Percentiles rank a stretch among this genome's conserved stretches.
phyloP scores from a whole-genome alignment of 345 rosid genomes.

The Sisymbrium irio region DNA sequence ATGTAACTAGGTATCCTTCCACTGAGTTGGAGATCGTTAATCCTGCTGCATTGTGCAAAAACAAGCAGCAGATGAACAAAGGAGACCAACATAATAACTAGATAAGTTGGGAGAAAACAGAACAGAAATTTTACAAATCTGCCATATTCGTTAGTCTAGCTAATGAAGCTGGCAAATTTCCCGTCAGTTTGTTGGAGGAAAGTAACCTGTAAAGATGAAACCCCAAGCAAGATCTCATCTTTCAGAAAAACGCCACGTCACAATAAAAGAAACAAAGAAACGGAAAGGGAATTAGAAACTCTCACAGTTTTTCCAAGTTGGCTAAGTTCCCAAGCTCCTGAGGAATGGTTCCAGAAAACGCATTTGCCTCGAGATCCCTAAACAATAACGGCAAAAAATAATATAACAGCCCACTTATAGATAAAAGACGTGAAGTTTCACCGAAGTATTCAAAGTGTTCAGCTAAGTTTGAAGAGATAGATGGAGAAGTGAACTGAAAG shows the following conservation, averaged over 20 bases:
- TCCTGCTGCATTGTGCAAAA: slow-evolving; percentile 48
- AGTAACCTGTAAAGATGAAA: slow-evolving; percentile 44
- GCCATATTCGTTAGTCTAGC: slow-evolving; percentile 42
- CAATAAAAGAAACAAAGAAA: not conserved
- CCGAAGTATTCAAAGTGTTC: slow-evolving; percentile 2
- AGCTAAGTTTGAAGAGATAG: slow-evolving; percentile 6
- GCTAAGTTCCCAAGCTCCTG: slow-evolving; percentile 51
- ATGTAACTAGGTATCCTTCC: slow-evolving; percentile 55
- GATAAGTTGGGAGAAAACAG: not conserved
- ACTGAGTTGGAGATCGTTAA: slow-evolving; percentile 57
- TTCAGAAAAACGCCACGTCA: slow-evolving; percentile 3
- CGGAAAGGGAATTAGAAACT: not conserved
- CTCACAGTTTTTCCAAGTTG: slow-evolving; percentile 47
- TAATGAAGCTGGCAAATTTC: slow-evolving; percentile 45
- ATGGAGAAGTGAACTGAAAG: not conserved
- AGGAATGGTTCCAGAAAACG: slow-evolving; percentile 52
- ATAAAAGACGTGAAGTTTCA: not conserved
- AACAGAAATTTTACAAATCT: slow-evolving; percentile 46
- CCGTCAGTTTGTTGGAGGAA: slow-evolving; percentile 56
- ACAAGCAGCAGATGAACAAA: slow-evolving; percentile 23
- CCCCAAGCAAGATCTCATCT: not conserved
- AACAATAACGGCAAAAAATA: slow-evolving; percentile 3
- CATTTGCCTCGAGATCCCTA: slow-evolving; percentile 57
- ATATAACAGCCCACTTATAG: not conserved
- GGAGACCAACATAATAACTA: not conserved